These are phyloP conservation scores for Rhododendron griersonianum DNA, from an alignment of 148 eudicot species.

Conservation along the genomic window DNA sequence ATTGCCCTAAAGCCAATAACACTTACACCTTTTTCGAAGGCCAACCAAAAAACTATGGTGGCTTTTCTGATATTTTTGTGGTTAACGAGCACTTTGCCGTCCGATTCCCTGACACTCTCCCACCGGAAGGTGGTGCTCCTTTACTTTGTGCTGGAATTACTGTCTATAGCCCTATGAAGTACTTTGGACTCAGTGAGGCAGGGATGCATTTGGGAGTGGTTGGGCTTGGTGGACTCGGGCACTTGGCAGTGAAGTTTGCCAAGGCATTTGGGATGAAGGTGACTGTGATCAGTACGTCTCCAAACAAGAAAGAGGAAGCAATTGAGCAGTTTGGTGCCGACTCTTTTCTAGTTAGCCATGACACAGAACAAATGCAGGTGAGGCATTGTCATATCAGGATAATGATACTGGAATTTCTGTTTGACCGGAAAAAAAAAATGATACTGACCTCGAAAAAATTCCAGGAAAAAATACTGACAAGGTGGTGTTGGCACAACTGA, in stretches of 20 bases:
- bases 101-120: background rate
- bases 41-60: background rate
- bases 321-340: background rate
- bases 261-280: constrained; percentile 14
- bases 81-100: background rate
- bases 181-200: background rate
- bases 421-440: no score
- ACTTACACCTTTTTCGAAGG: background rate
- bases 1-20: background rate
- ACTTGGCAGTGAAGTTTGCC: constrained; percentile 10
- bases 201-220: constrained; percentile 8
- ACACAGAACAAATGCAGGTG: constrained; percentile 8
- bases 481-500: background rate
- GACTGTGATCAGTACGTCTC: constrained; percentile 11
- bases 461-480: background rate
- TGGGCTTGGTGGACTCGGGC: constrained; percentile 10
- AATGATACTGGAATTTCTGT: no score
- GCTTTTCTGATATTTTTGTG: background rate
- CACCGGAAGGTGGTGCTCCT: constrained; percentile 7
- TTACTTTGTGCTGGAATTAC: constrained; percentile 8
- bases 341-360: background rate
- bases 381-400: background rate
- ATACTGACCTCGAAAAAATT: no score
- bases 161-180: constrained; percentile 14
- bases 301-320: constrained; percentile 5